phyloP scores from a whole-genome alignment of 2,329 filamentous ascomycete genomes.

The Mycogone perniciosa region DNA sequence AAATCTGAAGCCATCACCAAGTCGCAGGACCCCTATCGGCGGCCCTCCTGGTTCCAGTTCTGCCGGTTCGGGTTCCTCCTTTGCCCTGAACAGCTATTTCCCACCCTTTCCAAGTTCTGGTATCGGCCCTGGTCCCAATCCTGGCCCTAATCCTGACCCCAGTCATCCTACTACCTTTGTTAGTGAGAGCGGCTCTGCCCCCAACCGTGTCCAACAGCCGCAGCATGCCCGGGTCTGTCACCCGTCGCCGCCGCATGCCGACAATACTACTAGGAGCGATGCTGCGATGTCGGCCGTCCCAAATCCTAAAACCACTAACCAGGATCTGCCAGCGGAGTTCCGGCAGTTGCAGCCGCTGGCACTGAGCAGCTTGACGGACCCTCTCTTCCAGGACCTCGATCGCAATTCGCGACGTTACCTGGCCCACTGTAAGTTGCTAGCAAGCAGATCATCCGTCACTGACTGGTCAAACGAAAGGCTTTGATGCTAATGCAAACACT shows the following conservation, averaged over 20 bases:
- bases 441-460: slow-evolving; percentile 8
- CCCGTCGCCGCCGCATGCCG: slow-evolving; percentile 8
- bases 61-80: slow-evolving; percentile 5
- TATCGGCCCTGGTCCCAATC: neutral
- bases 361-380: slow-evolving; percentile 41
- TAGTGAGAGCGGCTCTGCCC: slow-evolving; percentile 2
- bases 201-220: slow-evolving; percentile 1
- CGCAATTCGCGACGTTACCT: slow-evolving; percentile 40
- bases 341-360: slow-evolving; percentile 7
- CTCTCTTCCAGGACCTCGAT: slow-evolving; percentile 48
- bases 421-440: slow-evolving; percentile 39
- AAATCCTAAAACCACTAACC: slow-evolving; percentile 3
- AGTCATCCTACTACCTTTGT: neutral
- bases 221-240: slow-evolving; percentile 1
- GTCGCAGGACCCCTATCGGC: slow-evolving; percentile 14
- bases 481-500: slow-evolving; percentile 6
- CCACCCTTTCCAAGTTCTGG: slow-evolving; percentile 5
- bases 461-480: neutral
- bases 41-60: slow-evolving; percentile 6
- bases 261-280: neutral
- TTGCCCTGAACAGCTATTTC: slow-evolving; percentile 9
- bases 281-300: slow-evolving; percentile 8
- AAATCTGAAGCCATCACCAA: slow-evolving; percentile 33
- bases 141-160: neutral
- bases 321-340: neutral